A percentile compares a stretch with the other conserved stretches of the same genome.
Evolutionary conservation across 305 asterid genomes (phyloP).

Genomic region (Nicotiana rustica): DNA sequence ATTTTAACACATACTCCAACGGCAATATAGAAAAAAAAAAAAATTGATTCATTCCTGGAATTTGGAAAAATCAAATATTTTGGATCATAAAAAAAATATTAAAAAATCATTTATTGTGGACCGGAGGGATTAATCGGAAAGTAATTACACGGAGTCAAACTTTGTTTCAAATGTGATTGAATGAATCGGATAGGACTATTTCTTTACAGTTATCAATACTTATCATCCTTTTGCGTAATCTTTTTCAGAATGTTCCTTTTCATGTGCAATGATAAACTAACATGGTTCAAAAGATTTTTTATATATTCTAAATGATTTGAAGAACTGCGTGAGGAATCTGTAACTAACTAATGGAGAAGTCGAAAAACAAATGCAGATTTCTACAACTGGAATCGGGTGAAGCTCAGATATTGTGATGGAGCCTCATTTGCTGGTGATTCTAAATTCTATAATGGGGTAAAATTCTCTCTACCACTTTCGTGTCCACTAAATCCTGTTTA

Average conservation of each 20-base stretch:
- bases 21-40: no score
- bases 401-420: constrained; percentile 96
- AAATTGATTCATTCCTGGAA: no score
- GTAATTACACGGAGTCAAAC: not conserved
- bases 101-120: no score
- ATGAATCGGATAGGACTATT: not conserved
- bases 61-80: no score
- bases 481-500: not conserved
- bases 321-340: not conserved
- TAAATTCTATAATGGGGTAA: constrained; percentile 71
- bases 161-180: not conserved
- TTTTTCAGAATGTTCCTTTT: not conserved
- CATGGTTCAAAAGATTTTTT: not conserved
- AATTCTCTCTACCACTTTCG: constrained; percentile 24
- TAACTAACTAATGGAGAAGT: not conserved
- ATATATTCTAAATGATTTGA: not conserved
- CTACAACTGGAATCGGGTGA: constrained; percentile 96
- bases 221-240: not conserved
- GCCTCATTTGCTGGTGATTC: constrained; percentile 95
- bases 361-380: constrained; percentile 62
- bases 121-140: not conserved
- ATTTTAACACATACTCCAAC: no score
- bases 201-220: not conserved
- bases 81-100: no score
- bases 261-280: not conserved